Percentiles rank a stretch among this genome's conserved stretches.
phyloP scores from a whole-genome alignment of 2,329 filamentous ascomycete species.

The Colletotrichum trifolii region DNA sequence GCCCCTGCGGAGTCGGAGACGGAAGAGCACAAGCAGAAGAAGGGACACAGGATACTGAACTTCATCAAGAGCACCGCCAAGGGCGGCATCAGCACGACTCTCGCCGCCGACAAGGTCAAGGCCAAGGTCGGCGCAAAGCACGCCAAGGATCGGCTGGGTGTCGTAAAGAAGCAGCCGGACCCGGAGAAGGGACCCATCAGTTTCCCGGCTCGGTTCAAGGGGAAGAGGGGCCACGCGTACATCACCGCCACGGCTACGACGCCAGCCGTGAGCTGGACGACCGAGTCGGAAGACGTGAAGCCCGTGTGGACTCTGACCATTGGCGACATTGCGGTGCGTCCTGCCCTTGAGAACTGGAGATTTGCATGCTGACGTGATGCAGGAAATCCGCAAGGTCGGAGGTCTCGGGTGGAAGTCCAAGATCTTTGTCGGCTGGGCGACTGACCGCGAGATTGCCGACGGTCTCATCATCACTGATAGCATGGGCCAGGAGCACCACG shows the following conservation, averaged over 20 bases:
- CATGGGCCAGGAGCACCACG: constrained; percentile 63
- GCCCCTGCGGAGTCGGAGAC: constrained; percentile 60
- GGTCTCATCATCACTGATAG: constrained; percentile 75
- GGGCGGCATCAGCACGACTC: constrained; percentile 76
- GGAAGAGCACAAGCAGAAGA: constrained; percentile 55
- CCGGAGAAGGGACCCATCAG: constrained; percentile 74
- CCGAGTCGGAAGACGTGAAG: constrained; percentile 65
- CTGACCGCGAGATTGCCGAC: constrained; percentile 79
- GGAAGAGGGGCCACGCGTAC: constrained; percentile 78
- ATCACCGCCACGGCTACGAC: constrained; percentile 75
- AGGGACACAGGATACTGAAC: constrained; percentile 62
- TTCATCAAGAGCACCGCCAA: constrained; percentile 78
- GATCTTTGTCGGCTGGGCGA: constrained; percentile 82
- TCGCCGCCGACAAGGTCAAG: constrained; percentile 77
- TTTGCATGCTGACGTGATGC: background rate
- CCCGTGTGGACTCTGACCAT: constrained; percentile 78
- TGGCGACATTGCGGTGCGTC: constrained; percentile 65
- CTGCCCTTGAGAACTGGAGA: too few relatives aligned
- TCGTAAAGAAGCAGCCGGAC: constrained; percentile 60
- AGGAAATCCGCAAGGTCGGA: constrained; percentile 81
- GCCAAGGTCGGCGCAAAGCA: constrained; percentile 70
- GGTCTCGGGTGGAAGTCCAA: constrained; percentile 89
- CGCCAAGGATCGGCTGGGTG: constrained; percentile 78
- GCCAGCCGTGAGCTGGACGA: constrained; percentile 73
- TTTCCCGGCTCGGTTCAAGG: constrained; percentile 78